phyloP scores from a whole-genome alignment of 768 basidiomycete genomes.

The Pisolithus orientalis region DNA sequence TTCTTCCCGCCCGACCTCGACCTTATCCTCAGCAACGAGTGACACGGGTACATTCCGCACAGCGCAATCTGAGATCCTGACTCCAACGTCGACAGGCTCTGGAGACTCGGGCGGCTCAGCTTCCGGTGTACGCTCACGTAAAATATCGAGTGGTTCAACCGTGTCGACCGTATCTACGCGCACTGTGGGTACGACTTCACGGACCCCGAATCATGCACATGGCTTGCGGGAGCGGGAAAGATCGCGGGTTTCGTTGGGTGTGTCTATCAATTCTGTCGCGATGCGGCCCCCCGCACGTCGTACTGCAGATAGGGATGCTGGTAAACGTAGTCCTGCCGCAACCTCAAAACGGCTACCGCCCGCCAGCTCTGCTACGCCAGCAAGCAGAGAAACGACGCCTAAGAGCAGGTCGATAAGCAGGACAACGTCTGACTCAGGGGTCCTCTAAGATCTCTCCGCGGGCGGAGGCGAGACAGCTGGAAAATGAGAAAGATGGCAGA shows the following conservation, averaged over 20 bases:
- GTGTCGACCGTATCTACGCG: slow-evolving; percentile 25
- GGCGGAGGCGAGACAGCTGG: slow-evolving; percentile 9
- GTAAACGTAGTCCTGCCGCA: slow-evolving; percentile 18
- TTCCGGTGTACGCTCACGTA: slow-evolving; percentile 20
- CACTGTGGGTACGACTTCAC: slow-evolving; percentile 24
- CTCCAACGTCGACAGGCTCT: slow-evolving; percentile 23
- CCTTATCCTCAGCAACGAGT: slow-evolving; percentile 25
- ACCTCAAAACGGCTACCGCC: slow-evolving; percentile 16
- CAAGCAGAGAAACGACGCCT: slow-evolving; percentile 6
- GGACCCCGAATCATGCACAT: not conserved
- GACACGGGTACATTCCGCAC: slow-evolving; percentile 26
- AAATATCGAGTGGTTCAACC: slow-evolving; percentile 23
- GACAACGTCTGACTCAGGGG: not conserved
- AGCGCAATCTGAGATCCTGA: slow-evolving; percentile 22
- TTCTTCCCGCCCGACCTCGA: slow-evolving; percentile 20
- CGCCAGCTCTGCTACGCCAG: slow-evolving; percentile 16
- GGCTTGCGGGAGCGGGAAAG: slow-evolving; percentile 1
- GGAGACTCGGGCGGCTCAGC: slow-evolving; percentile 8
- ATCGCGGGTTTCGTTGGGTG: slow-evolving; percentile 21
- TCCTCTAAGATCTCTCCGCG: not conserved
- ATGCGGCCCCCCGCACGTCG: slow-evolving; percentile 21
- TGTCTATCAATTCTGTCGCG: slow-evolving; percentile 15
- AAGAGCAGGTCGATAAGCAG: slow-evolving; percentile 11
- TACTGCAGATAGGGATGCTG: slow-evolving; percentile 6
- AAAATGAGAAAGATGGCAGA: slow-evolving; percentile 12